These are phyloP conservation scores for Aurantiochytrium sp. DNA, from an alignment of 108 stramenopile genomes.

Conservation along the genomic window DNA sequence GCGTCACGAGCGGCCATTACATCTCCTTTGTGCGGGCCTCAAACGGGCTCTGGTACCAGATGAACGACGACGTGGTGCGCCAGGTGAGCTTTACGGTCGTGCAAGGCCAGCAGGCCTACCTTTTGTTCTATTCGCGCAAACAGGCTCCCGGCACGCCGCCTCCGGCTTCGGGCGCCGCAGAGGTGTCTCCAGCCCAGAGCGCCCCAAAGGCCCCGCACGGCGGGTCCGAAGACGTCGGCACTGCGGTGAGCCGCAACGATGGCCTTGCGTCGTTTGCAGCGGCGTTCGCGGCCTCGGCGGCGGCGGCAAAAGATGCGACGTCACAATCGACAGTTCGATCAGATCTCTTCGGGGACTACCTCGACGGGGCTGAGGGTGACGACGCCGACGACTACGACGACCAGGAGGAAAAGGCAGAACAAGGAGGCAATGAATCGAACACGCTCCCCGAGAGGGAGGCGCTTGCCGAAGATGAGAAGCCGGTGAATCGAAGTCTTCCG, in stretches of 20 bases:
- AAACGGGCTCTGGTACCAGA: conserved; percentile 50
- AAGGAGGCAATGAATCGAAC: no score
- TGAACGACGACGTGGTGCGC: conserved; percentile 47
- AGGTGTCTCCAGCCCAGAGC: background rate
- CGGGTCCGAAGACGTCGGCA: background rate
- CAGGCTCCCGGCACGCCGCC: background rate
- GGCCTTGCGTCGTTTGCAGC: background rate
- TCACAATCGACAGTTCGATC: background rate
- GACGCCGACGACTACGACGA: no score
- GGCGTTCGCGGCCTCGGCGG: background rate
- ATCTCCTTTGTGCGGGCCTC: conserved; percentile 41
- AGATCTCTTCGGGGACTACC: background rate
- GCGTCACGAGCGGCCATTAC: conserved; percentile 49
- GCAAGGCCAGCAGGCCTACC: conserved; percentile 36
- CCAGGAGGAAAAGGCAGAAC: no score
- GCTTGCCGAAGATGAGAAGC: no score
- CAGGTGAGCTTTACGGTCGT: conserved; percentile 30
- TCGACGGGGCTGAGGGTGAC: background rate
- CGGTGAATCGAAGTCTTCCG: background rate
- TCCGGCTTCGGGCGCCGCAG: background rate
- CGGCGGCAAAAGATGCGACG: background rate
- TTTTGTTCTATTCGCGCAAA: conserved; percentile 35
- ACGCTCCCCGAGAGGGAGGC: no score
- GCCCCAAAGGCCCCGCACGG: background rate
- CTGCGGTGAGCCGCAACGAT: background rate